A percentile compares a stretch with the other conserved stretches of the same genome.
These are phyloP conservation scores for Mariannaea elegans DNA, from an alignment of 2,329 filamentous ascomycete species.

Conservation along the genomic window DNA sequence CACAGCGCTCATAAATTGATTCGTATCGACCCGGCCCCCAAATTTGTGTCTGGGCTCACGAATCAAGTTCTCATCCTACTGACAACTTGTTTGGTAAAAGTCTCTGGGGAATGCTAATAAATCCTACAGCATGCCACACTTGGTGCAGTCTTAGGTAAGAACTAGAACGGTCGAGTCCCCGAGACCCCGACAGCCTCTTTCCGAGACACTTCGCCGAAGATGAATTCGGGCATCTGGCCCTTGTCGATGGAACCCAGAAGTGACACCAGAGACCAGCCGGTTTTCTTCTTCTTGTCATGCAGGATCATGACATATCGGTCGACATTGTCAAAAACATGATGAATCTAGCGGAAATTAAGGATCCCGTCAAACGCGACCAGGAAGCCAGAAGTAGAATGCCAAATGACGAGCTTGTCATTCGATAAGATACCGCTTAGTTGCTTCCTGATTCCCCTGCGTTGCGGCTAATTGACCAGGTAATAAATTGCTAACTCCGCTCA, in stretches of 20 bases:
- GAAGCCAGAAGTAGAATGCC: not conserved
- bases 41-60: slow-evolving; percentile 15
- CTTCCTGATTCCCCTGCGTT: not conserved
- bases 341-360: slow-evolving; percentile 11
- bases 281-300: not conserved
- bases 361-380: not conserved
- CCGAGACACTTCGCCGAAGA: slow-evolving; percentile 4
- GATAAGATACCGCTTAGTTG: not conserved
- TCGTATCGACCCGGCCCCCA: slow-evolving; percentile 35
- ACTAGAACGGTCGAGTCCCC: slow-evolving; percentile 25
- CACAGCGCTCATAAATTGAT: slow-evolving; percentile 22
- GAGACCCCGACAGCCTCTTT: not conserved
- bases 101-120: slow-evolving; percentile 11
- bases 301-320: slow-evolving; percentile 8
- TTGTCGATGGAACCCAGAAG: not conserved
- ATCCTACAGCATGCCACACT: slow-evolving; percentile 25
- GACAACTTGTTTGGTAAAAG: slow-evolving; percentile 6
- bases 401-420: not conserved
- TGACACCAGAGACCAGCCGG: not conserved
- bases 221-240: slow-evolving; percentile 6
- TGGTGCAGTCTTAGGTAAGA: slow-evolving; percentile 34
- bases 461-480: not conserved
- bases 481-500: not conserved
- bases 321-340: not conserved
- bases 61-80: slow-evolving; percentile 18